Evolutionary conservation across 2,329 filamentous ascomycete species (phyloP).

Genomic region (Aspergillus candidus): DNA sequence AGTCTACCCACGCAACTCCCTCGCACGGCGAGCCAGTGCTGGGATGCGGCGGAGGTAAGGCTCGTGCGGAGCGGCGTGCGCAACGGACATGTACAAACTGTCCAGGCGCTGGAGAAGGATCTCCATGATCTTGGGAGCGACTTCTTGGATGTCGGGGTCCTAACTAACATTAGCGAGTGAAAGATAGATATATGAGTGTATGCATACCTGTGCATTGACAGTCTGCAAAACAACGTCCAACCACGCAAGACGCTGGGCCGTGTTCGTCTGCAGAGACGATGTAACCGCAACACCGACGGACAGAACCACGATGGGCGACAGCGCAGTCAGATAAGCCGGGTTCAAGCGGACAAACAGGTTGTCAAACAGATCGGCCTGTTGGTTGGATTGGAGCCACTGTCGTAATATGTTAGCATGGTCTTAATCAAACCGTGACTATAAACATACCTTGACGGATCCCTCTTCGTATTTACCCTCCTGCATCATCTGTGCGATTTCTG

Average conservation of each 20-base stretch:
- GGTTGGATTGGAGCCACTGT: constrained; percentile 57
- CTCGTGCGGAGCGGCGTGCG: constrained; percentile 47
- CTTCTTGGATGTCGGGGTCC: constrained; percentile 51
- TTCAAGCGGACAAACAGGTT: constrained; percentile 54
- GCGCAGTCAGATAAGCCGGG: constrained; percentile 49
- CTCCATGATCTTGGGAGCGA: constrained; percentile 55
- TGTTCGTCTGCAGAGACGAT: constrained; percentile 48
- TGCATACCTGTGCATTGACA: constrained; percentile 49
- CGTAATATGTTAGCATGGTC: constrained; percentile 16
- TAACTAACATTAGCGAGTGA: constrained; percentile 18
- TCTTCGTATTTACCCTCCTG: constrained; percentile 38
- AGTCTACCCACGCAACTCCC: constrained; percentile 26
- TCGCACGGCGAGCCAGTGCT: constrained; percentile 39
- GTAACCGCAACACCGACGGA: constrained; percentile 60
- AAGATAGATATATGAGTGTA: not conserved
- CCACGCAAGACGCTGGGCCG: constrained; percentile 53
- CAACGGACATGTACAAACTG: constrained; percentile 51
- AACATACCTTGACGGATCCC: constrained; percentile 40
- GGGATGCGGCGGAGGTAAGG: constrained; percentile 49
- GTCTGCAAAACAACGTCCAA: constrained; percentile 50
- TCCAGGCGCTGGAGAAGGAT: constrained; percentile 54
- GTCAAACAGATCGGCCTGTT: constrained; percentile 57
- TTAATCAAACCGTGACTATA: not conserved
- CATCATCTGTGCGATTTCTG: constrained; percentile 38
- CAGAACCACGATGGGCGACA: constrained; percentile 54